Conservation (phyloP, 2,329 filamentous ascomycete genomes). For the Fusarium ramigenum region DNA sequence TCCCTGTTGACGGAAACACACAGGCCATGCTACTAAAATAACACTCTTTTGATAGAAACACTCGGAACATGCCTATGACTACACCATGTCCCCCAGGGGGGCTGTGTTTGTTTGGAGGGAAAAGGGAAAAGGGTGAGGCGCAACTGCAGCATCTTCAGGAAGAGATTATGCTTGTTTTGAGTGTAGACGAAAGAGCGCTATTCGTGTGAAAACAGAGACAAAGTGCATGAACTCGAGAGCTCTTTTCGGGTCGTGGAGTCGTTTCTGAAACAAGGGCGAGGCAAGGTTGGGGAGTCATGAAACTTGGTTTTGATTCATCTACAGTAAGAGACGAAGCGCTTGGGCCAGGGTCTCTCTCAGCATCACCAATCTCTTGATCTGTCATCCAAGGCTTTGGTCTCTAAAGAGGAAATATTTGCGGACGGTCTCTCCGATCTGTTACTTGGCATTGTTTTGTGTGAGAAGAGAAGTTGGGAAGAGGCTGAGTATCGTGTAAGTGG, state of each 20-base stretch:
- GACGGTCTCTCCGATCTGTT: neutral
- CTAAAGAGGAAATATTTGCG: neutral
- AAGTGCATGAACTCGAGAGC: conserved; percentile 13
- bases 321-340: conserved; percentile 33
- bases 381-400: conserved; percentile 1
- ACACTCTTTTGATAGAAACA: conserved; percentile 10
- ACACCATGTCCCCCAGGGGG: neutral
- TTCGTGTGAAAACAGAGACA: conserved; percentile 5
- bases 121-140: conserved; percentile 7
- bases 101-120: conserved; percentile 24
- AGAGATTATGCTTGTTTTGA: conserved; percentile 31
- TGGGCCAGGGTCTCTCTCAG: conserved; percentile 7
- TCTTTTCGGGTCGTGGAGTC: conserved; percentile 5
- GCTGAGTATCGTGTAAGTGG: neutral
- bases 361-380: neutral
- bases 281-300: conserved; percentile 24
- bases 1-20: conserved; percentile 16
- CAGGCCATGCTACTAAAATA: neutral
- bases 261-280: conserved; percentile 30
- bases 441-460: conserved; percentile 7
- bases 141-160: conserved; percentile 31
- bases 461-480: neutral
- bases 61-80: conserved; percentile 3
- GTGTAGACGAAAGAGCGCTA: neutral
- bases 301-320: conserved; percentile 31